Conservation (phyloP, 768 basidiomycete species). For the Rhodotorula kratochvilovae region DNA sequence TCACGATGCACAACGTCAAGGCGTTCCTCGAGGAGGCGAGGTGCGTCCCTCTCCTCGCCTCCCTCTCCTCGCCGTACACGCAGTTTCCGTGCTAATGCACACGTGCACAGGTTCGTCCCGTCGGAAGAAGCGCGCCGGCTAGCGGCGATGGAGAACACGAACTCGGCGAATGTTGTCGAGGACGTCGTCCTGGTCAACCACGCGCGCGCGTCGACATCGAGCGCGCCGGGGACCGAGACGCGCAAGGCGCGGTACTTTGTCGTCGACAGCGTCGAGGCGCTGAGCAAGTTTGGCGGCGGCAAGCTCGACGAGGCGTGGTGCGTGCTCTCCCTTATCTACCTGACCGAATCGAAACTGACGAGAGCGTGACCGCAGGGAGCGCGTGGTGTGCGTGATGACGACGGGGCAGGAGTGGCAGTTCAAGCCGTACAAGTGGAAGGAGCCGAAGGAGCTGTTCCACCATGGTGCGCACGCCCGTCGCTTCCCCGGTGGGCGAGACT, state of each 20-base stretch:
- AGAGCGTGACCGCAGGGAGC: conserved; percentile 53
- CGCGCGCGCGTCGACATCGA: conserved; percentile 62
- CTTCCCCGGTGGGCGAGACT: not conserved
- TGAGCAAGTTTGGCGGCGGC: conserved; percentile 65
- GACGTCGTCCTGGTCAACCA: conserved; percentile 85
- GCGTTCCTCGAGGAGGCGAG: conserved; percentile 83
- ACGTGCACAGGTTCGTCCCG: conserved; percentile 59
- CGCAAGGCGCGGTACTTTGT: conserved; percentile 63
- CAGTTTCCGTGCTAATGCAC: not conserved
- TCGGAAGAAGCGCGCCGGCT: conserved; percentile 63
- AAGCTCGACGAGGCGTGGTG: conserved; percentile 76
- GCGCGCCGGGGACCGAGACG: not conserved
- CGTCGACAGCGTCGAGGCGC: conserved; percentile 85
- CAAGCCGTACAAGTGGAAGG: conserved; percentile 90
- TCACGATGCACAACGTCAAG: conserved; percentile 97
- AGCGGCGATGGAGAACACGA: conserved; percentile 45
- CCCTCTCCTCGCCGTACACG: no score
- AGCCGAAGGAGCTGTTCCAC: conserved; percentile 85
- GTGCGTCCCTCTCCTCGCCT: conserved; percentile 51
- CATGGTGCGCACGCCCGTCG: conserved; percentile 59
- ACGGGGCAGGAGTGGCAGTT: conserved; percentile 99
- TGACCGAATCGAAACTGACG: not conserved
- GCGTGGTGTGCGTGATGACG: conserved; percentile 95
- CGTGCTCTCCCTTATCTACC: conserved; percentile 13
- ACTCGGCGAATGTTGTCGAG: conserved; percentile 61